Conservation (phyloP, 192 early-diverging fungal genomes). For the Coemansia furcata region DNA sequence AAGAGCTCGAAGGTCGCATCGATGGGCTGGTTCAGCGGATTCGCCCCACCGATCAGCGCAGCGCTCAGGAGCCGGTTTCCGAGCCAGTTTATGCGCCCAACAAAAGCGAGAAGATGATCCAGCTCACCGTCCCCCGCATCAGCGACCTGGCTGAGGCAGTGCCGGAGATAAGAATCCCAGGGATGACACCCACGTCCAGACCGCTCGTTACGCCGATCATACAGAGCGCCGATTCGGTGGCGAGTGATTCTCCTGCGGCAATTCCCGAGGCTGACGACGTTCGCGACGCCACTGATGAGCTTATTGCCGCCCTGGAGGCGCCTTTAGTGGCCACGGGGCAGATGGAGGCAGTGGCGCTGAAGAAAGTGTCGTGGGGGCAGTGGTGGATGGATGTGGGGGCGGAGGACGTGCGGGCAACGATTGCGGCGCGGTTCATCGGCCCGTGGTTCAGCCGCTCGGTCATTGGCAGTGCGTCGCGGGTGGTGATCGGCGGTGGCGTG, state of each 20-base stretch:
- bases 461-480: constrained; percentile 3
- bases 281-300: not conserved
- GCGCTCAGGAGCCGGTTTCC: not conserved
- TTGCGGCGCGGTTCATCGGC: constrained; percentile 12
- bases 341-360: not conserved
- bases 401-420: not conserved
- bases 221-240: not conserved
- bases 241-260: not conserved
- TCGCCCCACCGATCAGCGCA: not conserved
- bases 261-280: too few species aligned
- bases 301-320: constrained; percentile 16
- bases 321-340: constrained; percentile 23
- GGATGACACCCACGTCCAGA: not conserved
- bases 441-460: constrained; percentile 35
- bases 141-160: not conserved
- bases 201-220: not conserved
- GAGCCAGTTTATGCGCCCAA: not conserved
- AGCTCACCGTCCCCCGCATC: not conserved
- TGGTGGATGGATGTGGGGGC: constrained; percentile 20
- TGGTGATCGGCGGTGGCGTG: not conserved
- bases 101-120: not conserved
- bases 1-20: constrained; percentile 3
- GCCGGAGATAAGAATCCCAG: not conserved
- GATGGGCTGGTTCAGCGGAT: constrained; percentile 1
- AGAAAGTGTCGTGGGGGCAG: constrained; percentile 3